Evolutionary conservation across 768 basidiomycete species (phyloP).

Genomic region (Rhodosporidiobolus odoratus): DNA sequence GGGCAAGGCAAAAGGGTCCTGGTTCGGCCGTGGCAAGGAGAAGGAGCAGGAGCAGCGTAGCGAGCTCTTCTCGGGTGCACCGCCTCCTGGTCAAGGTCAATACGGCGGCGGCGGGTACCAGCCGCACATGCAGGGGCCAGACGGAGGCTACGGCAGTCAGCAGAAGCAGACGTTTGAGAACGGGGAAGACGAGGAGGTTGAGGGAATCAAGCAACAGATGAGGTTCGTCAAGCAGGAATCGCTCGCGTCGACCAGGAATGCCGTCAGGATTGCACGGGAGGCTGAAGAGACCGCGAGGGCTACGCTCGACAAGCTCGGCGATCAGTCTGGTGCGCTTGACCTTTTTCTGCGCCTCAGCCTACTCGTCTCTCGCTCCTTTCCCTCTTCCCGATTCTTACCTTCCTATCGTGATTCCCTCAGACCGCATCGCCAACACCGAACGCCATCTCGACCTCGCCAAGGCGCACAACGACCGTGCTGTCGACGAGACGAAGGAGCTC

Average conservation of each 20-base stretch:
- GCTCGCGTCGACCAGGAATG: slow-evolving; percentile 82
- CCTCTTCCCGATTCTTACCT: slow-evolving; percentile 2
- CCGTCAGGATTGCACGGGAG: slow-evolving; percentile 84
- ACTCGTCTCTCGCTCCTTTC: background rate
- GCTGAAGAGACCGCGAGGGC: slow-evolving; percentile 90
- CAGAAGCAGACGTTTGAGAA: slow-evolving; percentile 33
- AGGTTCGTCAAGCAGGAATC: slow-evolving; percentile 85
- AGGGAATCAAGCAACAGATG: slow-evolving; percentile 91
- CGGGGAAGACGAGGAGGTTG: slow-evolving; percentile 47
- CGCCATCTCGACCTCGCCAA: slow-evolving; percentile 89
- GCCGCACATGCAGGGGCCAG: slow-evolving; percentile 37
- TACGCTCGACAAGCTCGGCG: slow-evolving; percentile 74
- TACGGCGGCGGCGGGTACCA: slow-evolving; percentile 41
- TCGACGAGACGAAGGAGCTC: slow-evolving; percentile 86
- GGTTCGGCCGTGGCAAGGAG: slow-evolving; percentile 26
- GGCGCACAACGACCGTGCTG: slow-evolving; percentile 77
- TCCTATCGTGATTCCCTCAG: slow-evolving; percentile 35
- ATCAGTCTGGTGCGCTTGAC: slow-evolving; percentile 71
- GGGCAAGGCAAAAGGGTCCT: slow-evolving; percentile 13
- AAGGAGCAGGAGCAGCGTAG: slow-evolving; percentile 39
- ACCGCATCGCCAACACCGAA: slow-evolving; percentile 78
- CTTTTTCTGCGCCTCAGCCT: background rate
- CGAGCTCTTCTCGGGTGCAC: slow-evolving; percentile 46
- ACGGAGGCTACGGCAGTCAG: slow-evolving; percentile 34
- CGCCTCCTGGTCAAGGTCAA: slow-evolving; percentile 34